Evolutionary conservation across 352 stramenopile species (phyloP), one percentile per base, ranked within the genome.

Genomic region (Globisporangium orthogonon): DNA sequence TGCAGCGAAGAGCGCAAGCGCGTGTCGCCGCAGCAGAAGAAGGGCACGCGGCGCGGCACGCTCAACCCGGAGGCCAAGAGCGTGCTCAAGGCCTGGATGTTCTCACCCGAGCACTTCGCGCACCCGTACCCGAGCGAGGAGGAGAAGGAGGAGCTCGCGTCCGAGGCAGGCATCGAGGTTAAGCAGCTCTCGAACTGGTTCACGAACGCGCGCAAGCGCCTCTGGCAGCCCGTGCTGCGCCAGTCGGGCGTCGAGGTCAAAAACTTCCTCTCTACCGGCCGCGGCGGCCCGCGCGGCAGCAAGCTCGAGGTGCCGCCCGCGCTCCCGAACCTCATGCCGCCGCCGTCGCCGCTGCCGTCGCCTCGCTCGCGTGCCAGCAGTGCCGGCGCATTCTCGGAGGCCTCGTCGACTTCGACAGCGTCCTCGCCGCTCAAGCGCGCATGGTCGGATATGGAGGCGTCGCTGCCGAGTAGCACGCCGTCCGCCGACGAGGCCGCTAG

Each of bases 181-280:
- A 94, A 94, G 58, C 85, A 94, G 74, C 73, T 94, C 50, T 93
- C 85, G 29, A 94, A 94, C 69, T 94, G 85, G 85, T 94, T 94
- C 58, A 94, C 85, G 17, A 94, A 94, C 54, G 85, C 85, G n/a
- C 80, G 85, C 33, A 94, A 94, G 62, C 78, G 85, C 2, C 69
- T 94, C 13, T 94, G 85, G 85, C 83, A 94, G 60, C 85, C 85
- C 9, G 83, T 94, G 61, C 62, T 94, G 50, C 78, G 85, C 2
- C 85, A 94, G 56, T 91, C 80, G 14, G 85, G 85, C 17, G 85
- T 94, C n/a, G 85, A 94, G 63, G 85, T 94, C 54, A 94, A 94
- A 66, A 91, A 93, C 58, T 94, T 94, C 53, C 37, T 94, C 9
- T 93, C 83, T 1, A 94, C 85, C 4, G 85, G 85, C 7, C 83